A percentile compares a stretch with the other conserved stretches of the same genome.
Evolutionary conservation across 345 rosid species (phyloP).

Genomic region (Eucalyptus regnans): DNA sequence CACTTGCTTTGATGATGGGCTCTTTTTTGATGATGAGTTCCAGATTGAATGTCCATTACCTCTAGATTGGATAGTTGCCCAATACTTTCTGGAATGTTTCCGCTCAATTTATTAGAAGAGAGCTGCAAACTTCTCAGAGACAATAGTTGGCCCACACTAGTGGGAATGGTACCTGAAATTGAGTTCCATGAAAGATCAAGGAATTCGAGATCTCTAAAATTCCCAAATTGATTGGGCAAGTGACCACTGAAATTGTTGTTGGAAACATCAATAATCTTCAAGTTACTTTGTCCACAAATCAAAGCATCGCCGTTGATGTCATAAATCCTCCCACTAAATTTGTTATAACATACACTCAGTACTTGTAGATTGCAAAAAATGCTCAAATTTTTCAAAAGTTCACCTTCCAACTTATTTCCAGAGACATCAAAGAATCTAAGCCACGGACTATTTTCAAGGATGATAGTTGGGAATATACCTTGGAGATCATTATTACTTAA

Average conservation of each 20-base stretch:
- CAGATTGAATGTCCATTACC: too few relatives aligned
- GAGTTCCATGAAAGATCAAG: not conserved
- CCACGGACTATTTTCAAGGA: not conserved
- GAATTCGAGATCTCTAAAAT: not conserved
- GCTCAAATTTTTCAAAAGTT: not conserved
- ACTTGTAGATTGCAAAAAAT: not conserved
- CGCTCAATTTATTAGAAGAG: not conserved
- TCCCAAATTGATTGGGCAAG: not conserved
- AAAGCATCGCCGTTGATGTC: not conserved
- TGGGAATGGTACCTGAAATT: not conserved
- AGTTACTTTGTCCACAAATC: not conserved
- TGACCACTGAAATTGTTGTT: not conserved
- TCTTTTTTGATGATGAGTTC: too few relatives aligned
- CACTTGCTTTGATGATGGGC: too few relatives aligned
- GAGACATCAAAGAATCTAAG: not conserved
- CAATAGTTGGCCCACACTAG: not conserved
- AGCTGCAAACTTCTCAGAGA: not conserved
- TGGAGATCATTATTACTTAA: not conserved
- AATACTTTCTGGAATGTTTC: not conserved
- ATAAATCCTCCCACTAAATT: not conserved
- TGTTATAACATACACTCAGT: fast-evolving
- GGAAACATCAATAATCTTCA: not conserved
- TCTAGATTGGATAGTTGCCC: not conserved
- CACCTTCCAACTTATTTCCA: not conserved
- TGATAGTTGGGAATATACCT: not conserved